These are phyloP conservation scores for Fonsecaea nubica DNA, from an alignment of 2,329 filamentous ascomycete genomes.

Conservation along the genomic window DNA sequence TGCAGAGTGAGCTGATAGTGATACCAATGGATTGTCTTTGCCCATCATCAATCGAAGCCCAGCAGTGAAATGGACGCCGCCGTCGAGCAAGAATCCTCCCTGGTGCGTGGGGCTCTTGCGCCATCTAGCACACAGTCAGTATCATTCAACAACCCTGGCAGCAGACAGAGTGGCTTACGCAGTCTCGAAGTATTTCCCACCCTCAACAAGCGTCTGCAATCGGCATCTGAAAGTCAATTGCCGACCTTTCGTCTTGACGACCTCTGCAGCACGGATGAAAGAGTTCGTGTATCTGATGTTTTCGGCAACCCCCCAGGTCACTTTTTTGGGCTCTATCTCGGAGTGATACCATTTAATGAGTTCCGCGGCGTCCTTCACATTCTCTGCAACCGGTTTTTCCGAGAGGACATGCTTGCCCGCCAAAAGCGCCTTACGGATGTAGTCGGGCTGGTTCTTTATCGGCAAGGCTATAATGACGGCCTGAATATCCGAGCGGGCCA, in stretches of 20 bases:
- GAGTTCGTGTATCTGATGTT: conserved; percentile 63
- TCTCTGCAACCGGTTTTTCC: conserved; percentile 65
- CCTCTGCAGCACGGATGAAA: conserved; percentile 54
- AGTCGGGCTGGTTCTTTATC: conserved; percentile 59
- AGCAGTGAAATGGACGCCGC: conserved; percentile 63
- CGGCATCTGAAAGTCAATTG: conserved; percentile 59
- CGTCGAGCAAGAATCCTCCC: conserved; percentile 66
- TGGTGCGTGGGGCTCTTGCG: conserved; percentile 63
- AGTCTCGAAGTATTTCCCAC: conserved; percentile 59
- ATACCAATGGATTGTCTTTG: conserved; percentile 50
- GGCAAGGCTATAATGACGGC: conserved; percentile 63
- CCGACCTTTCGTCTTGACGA: conserved; percentile 56
- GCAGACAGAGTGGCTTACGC: conserved; percentile 43
- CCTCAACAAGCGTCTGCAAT: conserved; percentile 54
- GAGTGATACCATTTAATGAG: conserved; percentile 59
- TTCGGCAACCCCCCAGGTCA: conserved; percentile 61
- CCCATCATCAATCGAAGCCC: conserved; percentile 59
- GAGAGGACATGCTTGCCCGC: conserved; percentile 64
- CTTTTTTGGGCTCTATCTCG: conserved; percentile 49
- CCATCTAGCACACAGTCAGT: conserved; percentile 54
- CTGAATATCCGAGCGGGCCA: conserved; percentile 56
- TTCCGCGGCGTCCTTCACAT: conserved; percentile 58
- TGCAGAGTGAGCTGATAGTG: conserved; percentile 57
- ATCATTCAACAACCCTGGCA: conserved; percentile 43
- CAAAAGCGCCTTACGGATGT: conserved; percentile 56